Evolutionary conservation across 2,329 filamentous ascomycete species (phyloP).

Genomic region (Sporothrix globosa): DNA sequence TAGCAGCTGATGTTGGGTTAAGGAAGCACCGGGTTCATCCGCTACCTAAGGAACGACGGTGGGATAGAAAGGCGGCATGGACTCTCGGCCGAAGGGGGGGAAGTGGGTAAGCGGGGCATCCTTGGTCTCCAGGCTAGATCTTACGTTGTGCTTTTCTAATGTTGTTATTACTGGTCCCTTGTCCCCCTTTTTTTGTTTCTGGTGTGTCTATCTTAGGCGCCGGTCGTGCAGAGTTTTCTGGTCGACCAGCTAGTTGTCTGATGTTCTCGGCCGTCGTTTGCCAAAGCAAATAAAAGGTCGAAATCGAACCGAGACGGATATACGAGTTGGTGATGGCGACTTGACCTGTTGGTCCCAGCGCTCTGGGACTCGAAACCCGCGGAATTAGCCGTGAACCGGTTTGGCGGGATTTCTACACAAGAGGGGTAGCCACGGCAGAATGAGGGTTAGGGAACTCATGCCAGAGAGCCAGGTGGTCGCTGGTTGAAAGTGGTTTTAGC

Average conservation of each 20-base stretch:
- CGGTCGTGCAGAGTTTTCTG: background rate
- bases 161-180: slow-evolving; percentile 9
- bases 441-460: background rate
- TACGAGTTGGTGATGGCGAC: background rate
- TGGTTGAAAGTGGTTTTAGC: background rate
- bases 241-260: background rate
- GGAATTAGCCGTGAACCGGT: slow-evolving; percentile 9
- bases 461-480: background rate
- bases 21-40: slow-evolving; percentile 17
- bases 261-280: no score
- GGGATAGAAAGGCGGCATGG: slow-evolving; percentile 1
- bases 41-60: slow-evolving; percentile 9
- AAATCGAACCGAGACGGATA: background rate
- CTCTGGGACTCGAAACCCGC: background rate
- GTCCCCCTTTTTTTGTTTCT: background rate
- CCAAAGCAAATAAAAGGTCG: background rate
- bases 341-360: slow-evolving; percentile 15
- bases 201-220: background rate
- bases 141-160: background rate
- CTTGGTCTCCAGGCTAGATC: background rate
- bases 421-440: background rate
- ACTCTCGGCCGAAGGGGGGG: slow-evolving; percentile 6
- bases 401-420: slow-evolving; percentile 14
- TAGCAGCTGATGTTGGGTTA: slow-evolving; percentile 16
- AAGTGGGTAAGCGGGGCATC: background rate